Evolutionary conservation across 2,329 filamentous ascomycete genomes (phyloP), one percentile per base, ranked within the genome.

Genomic region (Botrytis squamosa): DNA sequence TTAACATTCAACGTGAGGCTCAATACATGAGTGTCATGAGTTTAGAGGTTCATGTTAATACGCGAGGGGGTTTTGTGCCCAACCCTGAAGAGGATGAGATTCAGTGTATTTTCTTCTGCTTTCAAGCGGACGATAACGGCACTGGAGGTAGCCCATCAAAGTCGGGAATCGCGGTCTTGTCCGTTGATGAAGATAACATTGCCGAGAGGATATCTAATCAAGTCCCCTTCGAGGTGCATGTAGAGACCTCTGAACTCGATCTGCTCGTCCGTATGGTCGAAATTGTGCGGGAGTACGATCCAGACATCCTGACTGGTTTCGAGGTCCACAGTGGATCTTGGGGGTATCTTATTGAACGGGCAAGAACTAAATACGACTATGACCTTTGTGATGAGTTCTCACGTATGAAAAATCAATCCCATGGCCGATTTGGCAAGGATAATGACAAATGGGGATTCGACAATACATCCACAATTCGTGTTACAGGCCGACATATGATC

Each of bases 1-100:
- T 91, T 0, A 94, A 90, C 77, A 90, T 97, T 29, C 89, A 93
- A 79, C 93, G 95, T 77, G 93, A 97, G 81, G 90, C 90, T 4
- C 93, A 96, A 78, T 97, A 97, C 81, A 98, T 99, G 96, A 97
- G 93, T 77, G 94, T 92, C 29, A 95, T 99, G 93, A 97, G 94
- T 77, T 83, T 99, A 10, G 96, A 99, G 81, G 84, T 98, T 7
- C 95, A 99, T 80, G 91, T 97, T 75, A 97, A 97, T 78, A 96
- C 92, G 6, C 88, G 95, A 73, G 93, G 90, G 10, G 90, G 89
- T 67, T 86, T 98, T 14, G 88, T 94, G 3, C 94, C 96, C 1
- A 94, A 99, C 79, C 96, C 96, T 0, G 93, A 95, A 77, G 88
- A 97, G 77, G 96, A 99, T 81, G 93, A 95, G 78, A 89, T 99